Evolutionary conservation across 805 yeast species (phyloP).

Genomic region (Kodamaea hsintzibuensis): DNA sequence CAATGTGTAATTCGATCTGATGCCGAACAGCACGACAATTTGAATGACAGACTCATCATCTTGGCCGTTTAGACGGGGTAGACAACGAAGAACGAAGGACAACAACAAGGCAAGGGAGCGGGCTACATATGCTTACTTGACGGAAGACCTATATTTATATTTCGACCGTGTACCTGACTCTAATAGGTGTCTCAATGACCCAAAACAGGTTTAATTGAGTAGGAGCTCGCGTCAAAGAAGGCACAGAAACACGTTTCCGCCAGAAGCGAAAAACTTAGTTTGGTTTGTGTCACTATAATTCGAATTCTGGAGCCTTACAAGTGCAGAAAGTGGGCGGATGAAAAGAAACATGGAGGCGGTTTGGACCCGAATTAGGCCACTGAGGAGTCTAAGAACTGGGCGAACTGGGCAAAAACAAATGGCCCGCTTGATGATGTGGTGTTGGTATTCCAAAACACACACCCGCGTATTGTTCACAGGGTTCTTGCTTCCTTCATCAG

Average conservation of each 20-base stretch:
- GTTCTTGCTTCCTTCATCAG: neutral
- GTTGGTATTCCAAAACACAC: neutral
- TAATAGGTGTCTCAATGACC: neutral
- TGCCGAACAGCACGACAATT: neutral
- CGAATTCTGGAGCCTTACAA: neutral
- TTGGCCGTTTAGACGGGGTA: neutral
- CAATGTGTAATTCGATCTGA: neutral
- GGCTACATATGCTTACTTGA: neutral
- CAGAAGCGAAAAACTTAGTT: neutral
- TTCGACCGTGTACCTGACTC: constrained; percentile 1
- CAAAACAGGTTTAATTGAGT: neutral
- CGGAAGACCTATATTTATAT: neutral
- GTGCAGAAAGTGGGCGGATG: neutral
- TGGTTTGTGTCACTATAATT: neutral
- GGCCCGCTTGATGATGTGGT: neutral
- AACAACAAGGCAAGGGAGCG: neutral
- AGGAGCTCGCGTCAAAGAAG: neutral
- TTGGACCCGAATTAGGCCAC: neutral
- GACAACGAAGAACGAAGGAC: neutral
- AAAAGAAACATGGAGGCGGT: neutral
- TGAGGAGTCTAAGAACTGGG: neutral
- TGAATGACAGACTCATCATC: neutral
- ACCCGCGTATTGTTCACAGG: neutral
- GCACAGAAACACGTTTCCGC: constrained; percentile 3
- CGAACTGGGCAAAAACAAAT: too few relatives aligned